Percentiles rank a stretch among this genome's conserved stretches.
phyloP scores from a whole-genome alignment of 345 rosid species.

The Populus davidiana region DNA sequence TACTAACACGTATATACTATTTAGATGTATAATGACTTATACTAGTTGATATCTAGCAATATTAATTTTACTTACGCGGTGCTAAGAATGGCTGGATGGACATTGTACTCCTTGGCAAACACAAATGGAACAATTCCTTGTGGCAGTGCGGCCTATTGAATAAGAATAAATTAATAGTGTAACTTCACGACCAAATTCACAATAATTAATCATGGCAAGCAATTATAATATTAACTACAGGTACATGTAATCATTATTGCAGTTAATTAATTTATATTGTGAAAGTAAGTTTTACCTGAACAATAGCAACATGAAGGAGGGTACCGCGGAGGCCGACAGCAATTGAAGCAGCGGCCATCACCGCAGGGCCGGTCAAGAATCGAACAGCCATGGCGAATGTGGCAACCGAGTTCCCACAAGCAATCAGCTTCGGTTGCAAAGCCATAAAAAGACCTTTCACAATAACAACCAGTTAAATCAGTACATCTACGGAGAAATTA shows the following conservation, averaged over 20 bases:
- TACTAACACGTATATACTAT: too few relatives aligned
- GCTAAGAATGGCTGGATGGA: constrained; percentile 30
- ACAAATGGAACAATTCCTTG: constrained; percentile 34
- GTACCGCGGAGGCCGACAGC: constrained; percentile 36
- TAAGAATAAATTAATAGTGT: not conserved
- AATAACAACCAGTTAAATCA: not conserved
- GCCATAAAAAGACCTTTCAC: constrained; percentile 34
- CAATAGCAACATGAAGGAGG: constrained; percentile 34
- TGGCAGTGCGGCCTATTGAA: constrained; percentile 28
- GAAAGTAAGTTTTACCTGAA: constrained; percentile 23
- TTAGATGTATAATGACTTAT: not conserved
- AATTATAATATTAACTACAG: not conserved
- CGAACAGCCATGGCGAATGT: constrained; percentile 36
- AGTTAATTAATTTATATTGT: not conserved
- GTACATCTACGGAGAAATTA: not conserved
- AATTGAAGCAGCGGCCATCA: constrained; percentile 38
- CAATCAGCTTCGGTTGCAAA: constrained; percentile 33
- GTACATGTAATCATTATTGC: too few relatives aligned
- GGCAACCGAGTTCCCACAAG: constrained; percentile 31
- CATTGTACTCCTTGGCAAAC: constrained; percentile 35
- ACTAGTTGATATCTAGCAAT: not conserved
- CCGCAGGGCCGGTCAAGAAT: constrained; percentile 36
- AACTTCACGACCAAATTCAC: not conserved
- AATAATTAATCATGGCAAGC: not conserved
- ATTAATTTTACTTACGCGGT: constrained; percentile 17